Evolutionary conservation across 176 grass and related monocot genomes (phyloP).

Genomic region (Musa schizocarpa): DNA sequence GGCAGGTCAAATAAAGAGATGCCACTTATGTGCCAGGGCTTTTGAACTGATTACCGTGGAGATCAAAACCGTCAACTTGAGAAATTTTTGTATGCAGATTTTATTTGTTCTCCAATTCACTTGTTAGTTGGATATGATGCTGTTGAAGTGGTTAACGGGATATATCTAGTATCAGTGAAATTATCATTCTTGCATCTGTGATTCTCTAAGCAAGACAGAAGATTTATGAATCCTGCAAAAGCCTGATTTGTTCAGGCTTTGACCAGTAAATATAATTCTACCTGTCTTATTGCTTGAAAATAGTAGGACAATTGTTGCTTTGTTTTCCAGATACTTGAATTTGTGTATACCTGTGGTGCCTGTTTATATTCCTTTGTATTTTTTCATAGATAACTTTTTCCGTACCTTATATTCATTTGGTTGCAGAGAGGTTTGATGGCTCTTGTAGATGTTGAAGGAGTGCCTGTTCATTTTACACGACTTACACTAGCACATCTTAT

Average conservation of each 20-base stretch:
- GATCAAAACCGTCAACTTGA: too few relatives aligned
- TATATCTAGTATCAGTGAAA: neutral
- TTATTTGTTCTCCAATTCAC: neutral
- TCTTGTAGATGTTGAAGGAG: slow-evolving; percentile 93
- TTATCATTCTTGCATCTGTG: neutral
- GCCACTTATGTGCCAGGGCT: too few relatives aligned
- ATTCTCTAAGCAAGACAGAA: neutral
- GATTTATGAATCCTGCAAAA: too few relatives aligned
- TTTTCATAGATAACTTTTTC: slow-evolving; percentile 1
- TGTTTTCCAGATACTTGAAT: too few relatives aligned
- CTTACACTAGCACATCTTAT: slow-evolving; percentile 82
- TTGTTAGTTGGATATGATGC: neutral
- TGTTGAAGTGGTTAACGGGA: neutral
- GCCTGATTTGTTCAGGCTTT: too few relatives aligned
- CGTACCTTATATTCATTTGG: slow-evolving; percentile 18
- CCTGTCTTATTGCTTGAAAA: neutral
- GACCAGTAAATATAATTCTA: neutral
- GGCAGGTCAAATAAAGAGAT: too few relatives aligned
- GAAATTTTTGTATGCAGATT: too few relatives aligned
- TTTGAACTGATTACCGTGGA: too few relatives aligned
- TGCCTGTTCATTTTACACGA: slow-evolving; percentile 77
- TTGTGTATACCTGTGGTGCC: neutral
- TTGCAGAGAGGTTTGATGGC: slow-evolving; percentile 96
- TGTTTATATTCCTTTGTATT: slow-evolving; percentile 4
- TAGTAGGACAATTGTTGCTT: neutral